phyloP scores from a whole-genome alignment of 1,284 basidiomycete species.

The Cutaneotrichosporon sp. region DNA sequence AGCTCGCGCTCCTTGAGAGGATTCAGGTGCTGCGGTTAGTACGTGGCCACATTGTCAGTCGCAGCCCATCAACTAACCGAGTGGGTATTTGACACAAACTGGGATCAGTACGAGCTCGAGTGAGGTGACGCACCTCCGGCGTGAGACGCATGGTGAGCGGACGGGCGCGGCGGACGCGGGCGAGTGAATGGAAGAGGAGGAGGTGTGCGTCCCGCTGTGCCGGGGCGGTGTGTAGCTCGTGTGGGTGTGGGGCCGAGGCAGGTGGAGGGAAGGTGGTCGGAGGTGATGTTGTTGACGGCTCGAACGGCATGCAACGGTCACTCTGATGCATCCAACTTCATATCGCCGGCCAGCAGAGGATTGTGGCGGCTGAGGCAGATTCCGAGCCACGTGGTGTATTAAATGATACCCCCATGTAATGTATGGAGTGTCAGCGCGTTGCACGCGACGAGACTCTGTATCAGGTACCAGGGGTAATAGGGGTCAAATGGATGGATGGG shows the following conservation, averaged over 20 bases:
- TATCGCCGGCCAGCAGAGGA: no score
- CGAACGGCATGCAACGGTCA: neutral
- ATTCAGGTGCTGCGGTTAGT: slow-evolving; percentile 64
- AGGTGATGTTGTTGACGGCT: neutral
- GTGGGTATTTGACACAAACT: slow-evolving; percentile 51
- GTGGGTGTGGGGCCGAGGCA: neutral
- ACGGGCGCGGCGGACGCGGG: neutral
- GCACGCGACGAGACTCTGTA: neutral
- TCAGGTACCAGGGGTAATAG: slow-evolving; percentile 3
- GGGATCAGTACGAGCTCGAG: neutral
- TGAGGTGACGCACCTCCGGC: slow-evolving; percentile 50
- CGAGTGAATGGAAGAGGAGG: neutral
- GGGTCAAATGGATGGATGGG: neutral
- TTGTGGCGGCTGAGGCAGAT: no score
- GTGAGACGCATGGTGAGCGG: slow-evolving; percentile 49
- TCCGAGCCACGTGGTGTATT: neutral
- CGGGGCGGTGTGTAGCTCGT: neutral
- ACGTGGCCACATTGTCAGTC: slow-evolving; percentile 12
- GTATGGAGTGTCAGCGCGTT: neutral
- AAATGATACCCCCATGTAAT: neutral
- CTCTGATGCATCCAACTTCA: no score
- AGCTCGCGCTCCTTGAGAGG: slow-evolving; percentile 92
- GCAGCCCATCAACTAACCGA: slow-evolving; percentile 39
- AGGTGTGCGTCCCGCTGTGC: neutral
- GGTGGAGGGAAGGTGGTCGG: neutral